Percentiles rank a stretch among this genome's conserved stretches.
phyloP scores from a whole-genome alignment of 768 basidiomycete species.

The Pleurotus djamor region DNA sequence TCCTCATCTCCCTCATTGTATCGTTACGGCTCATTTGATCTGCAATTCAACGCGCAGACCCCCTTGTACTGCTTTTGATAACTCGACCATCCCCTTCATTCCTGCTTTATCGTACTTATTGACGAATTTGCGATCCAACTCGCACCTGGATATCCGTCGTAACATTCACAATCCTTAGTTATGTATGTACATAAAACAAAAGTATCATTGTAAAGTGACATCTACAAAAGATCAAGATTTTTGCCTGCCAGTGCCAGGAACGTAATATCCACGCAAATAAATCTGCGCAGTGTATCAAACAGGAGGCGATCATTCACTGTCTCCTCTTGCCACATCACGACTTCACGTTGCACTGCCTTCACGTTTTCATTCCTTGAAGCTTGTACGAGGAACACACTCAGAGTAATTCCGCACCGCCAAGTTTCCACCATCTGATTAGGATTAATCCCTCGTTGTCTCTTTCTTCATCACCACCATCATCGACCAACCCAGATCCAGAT shows the following conservation, averaged over 20 bases:
- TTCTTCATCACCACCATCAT: not conserved
- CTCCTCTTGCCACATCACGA: constrained; percentile 1
- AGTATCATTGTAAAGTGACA: not conserved
- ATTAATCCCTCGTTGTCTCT: not conserved
- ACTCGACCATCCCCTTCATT: no score
- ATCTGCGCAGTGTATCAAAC: no score
- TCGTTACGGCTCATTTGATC: constrained; percentile 27
- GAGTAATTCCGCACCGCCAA: no score
- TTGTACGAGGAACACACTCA: no score
- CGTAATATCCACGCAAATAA: not conserved
- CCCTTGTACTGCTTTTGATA: not conserved
- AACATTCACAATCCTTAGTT: not conserved
- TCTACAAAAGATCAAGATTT: no score
- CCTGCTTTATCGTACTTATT: no score
- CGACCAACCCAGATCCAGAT: not conserved
- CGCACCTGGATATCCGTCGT: not conserved
- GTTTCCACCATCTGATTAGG: no score
- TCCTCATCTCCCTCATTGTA: constrained; percentile 12
- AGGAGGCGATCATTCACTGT: not conserved
- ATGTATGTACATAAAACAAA: no score
- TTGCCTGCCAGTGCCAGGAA: not conserved
- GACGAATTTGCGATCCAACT: constrained; percentile 3
- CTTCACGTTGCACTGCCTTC: no score
- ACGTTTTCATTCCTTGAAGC: no score
- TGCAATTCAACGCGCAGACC: constrained; percentile 47